Percentiles rank a stretch among this genome's conserved stretches.
phyloP scores from a whole-genome alignment of 1,284 basidiomycete genomes.

The Cryptococcus sp. region DNA sequence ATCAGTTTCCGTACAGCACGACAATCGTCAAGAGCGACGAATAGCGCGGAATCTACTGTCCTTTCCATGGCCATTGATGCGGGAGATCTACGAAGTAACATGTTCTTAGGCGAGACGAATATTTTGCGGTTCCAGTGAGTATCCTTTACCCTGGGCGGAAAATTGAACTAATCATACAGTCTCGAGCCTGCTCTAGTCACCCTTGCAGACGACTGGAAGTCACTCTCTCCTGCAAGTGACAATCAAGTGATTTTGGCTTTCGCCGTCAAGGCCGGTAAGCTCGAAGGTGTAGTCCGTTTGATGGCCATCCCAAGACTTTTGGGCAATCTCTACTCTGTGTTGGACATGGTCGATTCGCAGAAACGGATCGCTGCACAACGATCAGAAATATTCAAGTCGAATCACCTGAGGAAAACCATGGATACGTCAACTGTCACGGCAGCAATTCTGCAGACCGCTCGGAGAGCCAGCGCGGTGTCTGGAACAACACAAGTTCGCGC shows the following conservation, averaged over 20 bases:
- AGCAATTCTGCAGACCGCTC: slow-evolving; percentile 70
- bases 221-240: slow-evolving; percentile 51
- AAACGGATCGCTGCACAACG: slow-evolving; percentile 42
- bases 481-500: slow-evolving; percentile 21
- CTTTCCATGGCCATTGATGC: slow-evolving; percentile 71
- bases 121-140: slow-evolving; percentile 72
- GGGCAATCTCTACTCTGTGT: slow-evolving; percentile 37
- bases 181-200: slow-evolving; percentile 71
- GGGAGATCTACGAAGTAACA: slow-evolving; percentile 61
- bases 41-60: slow-evolving; percentile 50
- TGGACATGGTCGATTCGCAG: slow-evolving; percentile 63
- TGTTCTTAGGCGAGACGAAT: slow-evolving; percentile 72
- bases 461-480: slow-evolving; percentile 53
- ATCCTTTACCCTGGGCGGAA: background rate
- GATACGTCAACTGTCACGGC: slow-evolving; percentile 70
- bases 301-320: slow-evolving; percentile 38
- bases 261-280: slow-evolving; percentile 65
- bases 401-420: slow-evolving; percentile 53
- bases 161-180: slow-evolving; percentile 46
- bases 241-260: slow-evolving; percentile 70
- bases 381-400: slow-evolving; percentile 69
- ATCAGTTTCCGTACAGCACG: slow-evolving; percentile 72
- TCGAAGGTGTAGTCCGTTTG: slow-evolving; percentile 67
- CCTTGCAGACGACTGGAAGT: slow-evolving; percentile 77
- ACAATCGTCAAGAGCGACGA: slow-evolving; percentile 48